phyloP scores from a whole-genome alignment of 495 filamentous ascomycete genomes.

The Hypoxylon lienhwacheense region DNA sequence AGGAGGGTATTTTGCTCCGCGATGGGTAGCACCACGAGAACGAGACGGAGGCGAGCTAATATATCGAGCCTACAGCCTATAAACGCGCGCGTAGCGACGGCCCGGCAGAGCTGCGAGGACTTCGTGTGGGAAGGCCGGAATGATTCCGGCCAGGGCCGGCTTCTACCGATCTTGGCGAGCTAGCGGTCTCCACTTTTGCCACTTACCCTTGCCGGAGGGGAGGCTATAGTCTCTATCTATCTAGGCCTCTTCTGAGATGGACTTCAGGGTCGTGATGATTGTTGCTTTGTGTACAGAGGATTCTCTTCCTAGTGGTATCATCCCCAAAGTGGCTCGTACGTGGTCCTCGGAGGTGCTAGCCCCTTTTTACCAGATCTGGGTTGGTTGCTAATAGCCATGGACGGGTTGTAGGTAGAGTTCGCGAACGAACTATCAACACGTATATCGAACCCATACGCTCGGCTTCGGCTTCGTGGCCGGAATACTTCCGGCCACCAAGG shows the following conservation, averaged over 20 bases:
- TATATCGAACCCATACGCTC: not conserved
- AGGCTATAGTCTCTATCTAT: slow-evolving; percentile 9
- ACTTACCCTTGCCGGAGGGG: slow-evolving; percentile 11
- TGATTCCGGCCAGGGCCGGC: slow-evolving; percentile 42
- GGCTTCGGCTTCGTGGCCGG: slow-evolving; percentile 12
- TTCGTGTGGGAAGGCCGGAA: slow-evolving; percentile 42
- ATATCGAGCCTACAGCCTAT: too few species aligned
- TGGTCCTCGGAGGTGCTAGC: too few species aligned
- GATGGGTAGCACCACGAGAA: too few species aligned
- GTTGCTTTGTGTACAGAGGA: not conserved
- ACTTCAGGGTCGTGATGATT: slow-evolving; percentile 15
- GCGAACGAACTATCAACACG: not conserved
- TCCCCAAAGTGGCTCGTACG: too few species aligned
- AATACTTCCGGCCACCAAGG: slow-evolving; percentile 20
- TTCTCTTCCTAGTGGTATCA: too few species aligned
- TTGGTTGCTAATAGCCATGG: too few species aligned
- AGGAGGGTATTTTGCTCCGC: not conserved
- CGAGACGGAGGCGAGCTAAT: too few species aligned
- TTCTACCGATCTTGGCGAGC: slow-evolving; percentile 27
- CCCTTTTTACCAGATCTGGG: too few species aligned
- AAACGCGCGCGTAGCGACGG: too few species aligned
- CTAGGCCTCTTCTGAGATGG: not conserved
- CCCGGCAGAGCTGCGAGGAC: slow-evolving; percentile 1
- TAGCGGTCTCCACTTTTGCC: slow-evolving; percentile 10
- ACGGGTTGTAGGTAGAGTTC: not conserved